phyloP scores from a whole-genome alignment of 768 basidiomycete genomes.

The Leccinum barrowsii region DNA sequence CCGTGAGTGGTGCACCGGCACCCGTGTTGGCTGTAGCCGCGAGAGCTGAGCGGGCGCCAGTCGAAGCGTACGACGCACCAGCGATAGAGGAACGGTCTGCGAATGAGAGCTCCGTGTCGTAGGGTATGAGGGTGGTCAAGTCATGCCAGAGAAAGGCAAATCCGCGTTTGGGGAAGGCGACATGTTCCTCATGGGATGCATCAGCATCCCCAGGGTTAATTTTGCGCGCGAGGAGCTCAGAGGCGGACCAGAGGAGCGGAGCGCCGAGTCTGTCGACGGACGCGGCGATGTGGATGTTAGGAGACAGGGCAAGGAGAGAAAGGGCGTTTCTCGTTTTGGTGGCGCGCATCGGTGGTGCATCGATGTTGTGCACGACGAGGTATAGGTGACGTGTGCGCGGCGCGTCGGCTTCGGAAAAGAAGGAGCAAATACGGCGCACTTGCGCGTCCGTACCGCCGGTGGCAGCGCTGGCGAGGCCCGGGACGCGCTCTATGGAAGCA shows the following conservation, averaged over 20 bases:
- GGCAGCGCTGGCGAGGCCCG: slow-evolving; percentile 13
- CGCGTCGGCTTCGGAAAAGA: slow-evolving; percentile 44
- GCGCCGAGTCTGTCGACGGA: slow-evolving; percentile 87
- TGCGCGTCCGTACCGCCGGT: slow-evolving; percentile 51
- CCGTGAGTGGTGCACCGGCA: slow-evolving; percentile 50
- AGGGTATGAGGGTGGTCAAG: slow-evolving; percentile 78
- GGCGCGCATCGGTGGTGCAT: slow-evolving; percentile 65
- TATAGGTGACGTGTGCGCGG: slow-evolving; percentile 50
- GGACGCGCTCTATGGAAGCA: slow-evolving; percentile 47
- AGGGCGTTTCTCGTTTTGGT: slow-evolving; percentile 63
- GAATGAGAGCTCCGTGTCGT: slow-evolving; percentile 72
- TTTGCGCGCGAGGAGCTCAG: slow-evolving; percentile 59
- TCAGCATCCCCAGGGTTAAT: slow-evolving; percentile 1
- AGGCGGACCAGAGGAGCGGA: slow-evolving; percentile 77
- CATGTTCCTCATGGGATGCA: not conserved
- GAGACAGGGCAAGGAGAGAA: slow-evolving; percentile 66
- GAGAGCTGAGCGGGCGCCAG: slow-evolving; percentile 26
- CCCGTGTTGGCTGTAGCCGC: slow-evolving; percentile 30
- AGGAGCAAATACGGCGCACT: slow-evolving; percentile 60
- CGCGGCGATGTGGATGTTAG: slow-evolving; percentile 76
- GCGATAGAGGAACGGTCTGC: slow-evolving; percentile 62
- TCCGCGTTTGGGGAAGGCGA: slow-evolving; percentile 37
- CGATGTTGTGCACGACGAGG: slow-evolving; percentile 87
- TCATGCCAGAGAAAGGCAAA: slow-evolving; percentile 88
- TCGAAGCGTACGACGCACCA: slow-evolving; percentile 41